These are phyloP conservation scores for Sporisorium graminicola DNA, from an alignment of 1,284 basidiomycete genomes.

Conservation along the genomic window DNA sequence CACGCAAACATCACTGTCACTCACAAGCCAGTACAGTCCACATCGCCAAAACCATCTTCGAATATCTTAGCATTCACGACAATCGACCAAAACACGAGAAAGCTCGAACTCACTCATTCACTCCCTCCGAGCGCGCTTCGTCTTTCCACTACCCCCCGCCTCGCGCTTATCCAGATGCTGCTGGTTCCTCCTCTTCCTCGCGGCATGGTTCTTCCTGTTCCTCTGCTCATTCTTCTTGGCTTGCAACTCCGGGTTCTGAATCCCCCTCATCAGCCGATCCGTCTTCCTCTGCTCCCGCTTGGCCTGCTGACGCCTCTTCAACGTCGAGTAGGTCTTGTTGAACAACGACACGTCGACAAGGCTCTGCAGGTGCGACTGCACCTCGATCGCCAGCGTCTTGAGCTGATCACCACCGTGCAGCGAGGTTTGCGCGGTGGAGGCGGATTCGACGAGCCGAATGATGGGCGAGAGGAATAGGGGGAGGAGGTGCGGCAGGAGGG, in stretches of 20 bases:
- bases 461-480: conserved; percentile 87
- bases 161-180: conserved; percentile 34
- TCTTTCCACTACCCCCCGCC: conserved; percentile 40
- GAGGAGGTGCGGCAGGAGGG: conserved; percentile 77
- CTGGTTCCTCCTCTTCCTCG: conserved; percentile 41
- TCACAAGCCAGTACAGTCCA: no score
- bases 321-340: conserved; percentile 81
- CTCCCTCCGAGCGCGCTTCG: conserved; percentile 29
- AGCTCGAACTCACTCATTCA: conserved; percentile 2
- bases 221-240: conserved; percentile 31
- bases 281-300: conserved; percentile 82
- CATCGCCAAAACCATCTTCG: no score
- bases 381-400: conserved; percentile 83
- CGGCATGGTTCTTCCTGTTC: conserved; percentile 35
- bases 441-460: conserved; percentile 83
- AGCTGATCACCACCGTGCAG: conserved; percentile 76
- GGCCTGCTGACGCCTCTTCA: conserved; percentile 79
- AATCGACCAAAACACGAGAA: neutral
- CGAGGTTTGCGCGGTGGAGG: conserved; percentile 76
- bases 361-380: conserved; percentile 86
- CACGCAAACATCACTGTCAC: neutral
- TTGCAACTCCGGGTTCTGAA: conserved; percentile 59
- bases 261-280: conserved; percentile 73
- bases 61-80: neutral
- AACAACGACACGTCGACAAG: conserved; percentile 88